phyloP scores from a whole-genome alignment of 441 rosid species.

The Rhodomyrtus psidioides region DNA sequence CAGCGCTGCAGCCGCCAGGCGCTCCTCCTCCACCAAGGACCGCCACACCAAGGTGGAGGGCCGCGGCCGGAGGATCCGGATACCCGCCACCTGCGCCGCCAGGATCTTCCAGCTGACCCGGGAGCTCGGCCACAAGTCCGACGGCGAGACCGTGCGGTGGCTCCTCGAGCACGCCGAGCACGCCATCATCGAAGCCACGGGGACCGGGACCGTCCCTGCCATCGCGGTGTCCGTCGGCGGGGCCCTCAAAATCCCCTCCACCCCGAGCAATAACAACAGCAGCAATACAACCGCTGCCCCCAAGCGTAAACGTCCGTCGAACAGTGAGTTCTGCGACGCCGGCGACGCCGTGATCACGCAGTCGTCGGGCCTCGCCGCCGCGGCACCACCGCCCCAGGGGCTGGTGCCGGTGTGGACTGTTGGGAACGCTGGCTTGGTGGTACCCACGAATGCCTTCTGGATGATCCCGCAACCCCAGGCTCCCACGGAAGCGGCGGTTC shows the following conservation, averaged over 20 bases:
- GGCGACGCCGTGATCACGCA: constrained; percentile 10
- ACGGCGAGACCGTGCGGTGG: constrained; percentile 71
- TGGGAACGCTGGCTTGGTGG: constrained; percentile 28
- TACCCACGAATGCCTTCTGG: constrained; percentile 45
- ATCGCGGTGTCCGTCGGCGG: constrained; percentile 39
- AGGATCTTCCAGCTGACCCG: constrained; percentile 55
- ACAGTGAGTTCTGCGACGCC: constrained; percentile 21
- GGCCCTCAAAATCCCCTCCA: constrained; percentile 34
- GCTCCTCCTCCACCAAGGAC: constrained; percentile 42
- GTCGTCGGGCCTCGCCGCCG: constrained; percentile 26
- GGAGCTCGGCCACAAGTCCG: constrained; percentile 62
- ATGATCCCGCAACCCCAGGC: constrained; percentile 31
- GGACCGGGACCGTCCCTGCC: constrained; percentile 44
- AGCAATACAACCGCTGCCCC: neutral
- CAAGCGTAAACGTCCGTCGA: constrained; percentile 26
- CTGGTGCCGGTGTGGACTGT: constrained; percentile 33
- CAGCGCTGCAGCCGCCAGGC: constrained; percentile 1
- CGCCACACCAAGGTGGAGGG: constrained; percentile 66
- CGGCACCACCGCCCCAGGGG: constrained; percentile 17
- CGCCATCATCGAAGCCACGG: constrained; percentile 48
- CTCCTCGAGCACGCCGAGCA: constrained; percentile 48
- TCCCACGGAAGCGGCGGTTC: constrained; percentile 1
- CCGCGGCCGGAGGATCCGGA: constrained; percentile 59
- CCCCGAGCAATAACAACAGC: neutral
- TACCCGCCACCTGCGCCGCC: constrained; percentile 58